These are phyloP conservation scores for Rhizophagus sp. DNA, from an alignment of 192 early-diverging fungal species.

Conservation along the genomic window DNA sequence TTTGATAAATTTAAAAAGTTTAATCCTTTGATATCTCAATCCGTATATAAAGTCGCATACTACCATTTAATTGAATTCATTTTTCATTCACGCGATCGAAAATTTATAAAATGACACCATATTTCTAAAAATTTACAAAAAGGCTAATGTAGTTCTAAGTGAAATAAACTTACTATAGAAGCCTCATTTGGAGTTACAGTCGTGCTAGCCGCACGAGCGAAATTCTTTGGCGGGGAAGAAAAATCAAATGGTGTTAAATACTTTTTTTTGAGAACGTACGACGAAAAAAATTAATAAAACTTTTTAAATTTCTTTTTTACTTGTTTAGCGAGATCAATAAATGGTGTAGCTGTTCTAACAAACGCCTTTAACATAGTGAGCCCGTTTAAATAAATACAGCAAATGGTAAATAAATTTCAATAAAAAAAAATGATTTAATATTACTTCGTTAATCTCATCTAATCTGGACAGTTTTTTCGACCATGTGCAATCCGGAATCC, in stretches of 20 bases:
- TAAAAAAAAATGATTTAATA: too few species aligned
- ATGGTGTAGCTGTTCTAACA: background rate
- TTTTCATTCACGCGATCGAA: background rate
- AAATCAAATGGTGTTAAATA: background rate
- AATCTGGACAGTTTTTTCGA: too few species aligned
- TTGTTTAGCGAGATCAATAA: background rate
- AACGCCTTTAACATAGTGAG: conserved; percentile 2
- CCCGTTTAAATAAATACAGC: background rate
- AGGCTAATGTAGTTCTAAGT: too few species aligned
- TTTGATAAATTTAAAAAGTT: background rate
- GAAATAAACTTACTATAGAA: background rate
- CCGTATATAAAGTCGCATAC: background rate
- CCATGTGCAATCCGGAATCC: too few species aligned
- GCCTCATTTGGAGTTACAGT: background rate
- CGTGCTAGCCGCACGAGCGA: background rate
- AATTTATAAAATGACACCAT: background rate
- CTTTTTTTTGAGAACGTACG: background rate
- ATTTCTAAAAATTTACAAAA: too few species aligned
- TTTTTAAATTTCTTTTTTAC: background rate
- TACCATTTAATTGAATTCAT: too few species aligned
- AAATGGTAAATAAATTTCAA: background rate
- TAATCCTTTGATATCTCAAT: background rate
- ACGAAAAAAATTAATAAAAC: background rate
- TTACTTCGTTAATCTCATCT: too few species aligned
- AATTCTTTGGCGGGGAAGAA: background rate